A percentile compares a stretch with the other conserved stretches of the same genome.
These are phyloP conservation scores for Rosa hybrid DNA, from an alignment of 331 rosid species.

Conservation along the genomic window DNA sequence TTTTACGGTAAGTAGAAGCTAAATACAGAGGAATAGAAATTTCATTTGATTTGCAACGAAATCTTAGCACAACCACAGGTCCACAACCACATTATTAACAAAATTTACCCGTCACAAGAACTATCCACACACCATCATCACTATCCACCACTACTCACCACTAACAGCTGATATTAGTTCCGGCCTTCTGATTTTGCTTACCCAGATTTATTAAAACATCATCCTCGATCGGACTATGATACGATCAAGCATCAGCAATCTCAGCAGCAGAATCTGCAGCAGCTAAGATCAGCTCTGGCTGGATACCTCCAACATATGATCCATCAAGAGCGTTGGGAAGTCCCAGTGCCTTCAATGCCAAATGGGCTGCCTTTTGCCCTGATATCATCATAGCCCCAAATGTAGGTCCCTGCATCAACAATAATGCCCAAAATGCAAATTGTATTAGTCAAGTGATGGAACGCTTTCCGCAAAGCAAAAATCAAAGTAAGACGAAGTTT, in stretches of 20 bases:
- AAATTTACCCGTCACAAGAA: not conserved
- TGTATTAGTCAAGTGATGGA: not conserved
- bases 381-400: constrained; percentile 91
- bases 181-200: not conserved
- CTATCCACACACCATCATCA: not conserved
- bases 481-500: not conserved
- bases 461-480: not conserved
- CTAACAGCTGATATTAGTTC: constrained; percentile 26
- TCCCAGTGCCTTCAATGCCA: constrained; percentile 61
- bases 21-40: not conserved
- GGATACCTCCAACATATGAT: constrained; percentile 35
- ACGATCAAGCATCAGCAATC: constrained; percentile 51
- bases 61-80: not conserved
- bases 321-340: constrained; percentile 63
- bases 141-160: not conserved
- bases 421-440: not conserved
- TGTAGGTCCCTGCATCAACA: constrained; percentile 68
- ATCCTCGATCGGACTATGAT: not conserved
- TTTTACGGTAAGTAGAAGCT: not conserved
- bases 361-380: constrained; percentile 79
- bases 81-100: constrained; percentile 15
- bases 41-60: not conserved
- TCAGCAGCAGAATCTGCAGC: constrained; percentile 53
- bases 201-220: not conserved
- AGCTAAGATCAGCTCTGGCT: constrained; percentile 63